Evolutionary conservation across 495 filamentous ascomycete species (phyloP).

Genomic region (Chaetomium tenue): DNA sequence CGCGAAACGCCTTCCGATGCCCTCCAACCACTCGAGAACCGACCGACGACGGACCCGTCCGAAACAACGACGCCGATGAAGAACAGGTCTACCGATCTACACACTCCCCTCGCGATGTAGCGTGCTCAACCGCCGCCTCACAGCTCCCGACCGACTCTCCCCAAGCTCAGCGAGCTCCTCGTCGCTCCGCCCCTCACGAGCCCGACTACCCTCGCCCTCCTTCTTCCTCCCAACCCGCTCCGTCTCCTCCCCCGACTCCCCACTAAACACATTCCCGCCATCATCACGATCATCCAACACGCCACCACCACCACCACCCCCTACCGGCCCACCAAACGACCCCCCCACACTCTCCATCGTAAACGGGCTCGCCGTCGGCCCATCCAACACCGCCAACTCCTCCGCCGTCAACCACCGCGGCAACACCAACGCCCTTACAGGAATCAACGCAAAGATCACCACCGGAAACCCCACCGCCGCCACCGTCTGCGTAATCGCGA

Average conservation of each 20-base stretch:
- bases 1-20: neutral
- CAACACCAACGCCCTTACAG: constrained; percentile 68
- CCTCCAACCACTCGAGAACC: neutral
- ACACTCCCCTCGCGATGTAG: constrained; percentile 4
- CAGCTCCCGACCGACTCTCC: constrained; percentile 17
- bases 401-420: constrained; percentile 64
- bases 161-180: constrained; percentile 42
- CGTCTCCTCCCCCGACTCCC: constrained; percentile 8
- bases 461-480: constrained; percentile 93
- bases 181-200: constrained; percentile 25
- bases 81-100: neutral
- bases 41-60: neutral
- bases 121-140: constrained; percentile 17
- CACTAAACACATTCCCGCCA: neutral
- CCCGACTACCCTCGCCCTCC: constrained; percentile 8
- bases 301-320: neutral
- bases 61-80: neutral
- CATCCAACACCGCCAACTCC: constrained; percentile 73
- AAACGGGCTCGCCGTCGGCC: constrained; percentile 76
- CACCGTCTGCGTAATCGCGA: constrained; percentile 94
- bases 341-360: constrained; percentile 85
- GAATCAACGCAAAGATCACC: constrained; percentile 79
- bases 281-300: neutral
- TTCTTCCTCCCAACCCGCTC: constrained; percentile 10
- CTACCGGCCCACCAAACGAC: constrained; percentile 48